These are phyloP conservation scores for Yamadazyma atlantica DNA, from an alignment of 1,139 yeast genomes.

Conservation along the genomic window DNA sequence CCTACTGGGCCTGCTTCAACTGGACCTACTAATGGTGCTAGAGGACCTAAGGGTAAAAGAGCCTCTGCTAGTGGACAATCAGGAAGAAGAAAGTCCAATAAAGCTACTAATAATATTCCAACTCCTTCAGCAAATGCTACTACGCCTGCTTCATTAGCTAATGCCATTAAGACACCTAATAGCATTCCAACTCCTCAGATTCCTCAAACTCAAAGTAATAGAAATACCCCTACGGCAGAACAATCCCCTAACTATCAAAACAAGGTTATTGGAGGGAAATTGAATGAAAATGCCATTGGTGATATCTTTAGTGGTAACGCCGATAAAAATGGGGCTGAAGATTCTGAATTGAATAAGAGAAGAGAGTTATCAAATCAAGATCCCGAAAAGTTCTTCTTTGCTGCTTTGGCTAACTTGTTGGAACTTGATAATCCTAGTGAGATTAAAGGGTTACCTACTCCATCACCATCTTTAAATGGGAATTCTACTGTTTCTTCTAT, in stretches of 20 bases:
- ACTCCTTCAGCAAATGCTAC: conserved; percentile 36
- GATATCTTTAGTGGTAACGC: conserved; percentile 23
- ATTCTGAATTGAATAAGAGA: conserved; percentile 40
- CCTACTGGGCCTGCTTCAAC: conserved; percentile 1
- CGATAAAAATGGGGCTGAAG: conserved; percentile 16
- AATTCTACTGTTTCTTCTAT: conserved; percentile 15
- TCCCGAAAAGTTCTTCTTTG: conserved; percentile 51
- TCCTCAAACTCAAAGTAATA: conserved; percentile 34
- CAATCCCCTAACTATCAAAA: conserved; percentile 35
- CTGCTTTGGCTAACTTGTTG: conserved; percentile 53
- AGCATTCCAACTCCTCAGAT: conserved; percentile 47
- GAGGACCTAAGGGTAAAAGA: conserved; percentile 17
- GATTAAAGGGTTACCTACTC: conserved; percentile 29
- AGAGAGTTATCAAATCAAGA: conserved; percentile 47
- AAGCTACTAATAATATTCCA: conserved; percentile 29
- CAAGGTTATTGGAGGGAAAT: conserved; percentile 14
- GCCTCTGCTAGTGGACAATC: conserved; percentile 18
- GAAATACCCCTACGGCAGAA: conserved; percentile 39
- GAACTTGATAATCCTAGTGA: conserved; percentile 39
- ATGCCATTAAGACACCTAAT: conserved; percentile 45
- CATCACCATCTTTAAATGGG: conserved; percentile 19
- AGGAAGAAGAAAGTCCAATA: conserved; percentile 28
- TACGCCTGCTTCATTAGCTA: conserved; percentile 43
- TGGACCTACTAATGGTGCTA: conserved; percentile 9
- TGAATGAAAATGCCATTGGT: conserved; percentile 23